Base-by-base conservation (phyloP, 2,329 filamentous ascomycete species). In the Nemania sp. region DNA sequence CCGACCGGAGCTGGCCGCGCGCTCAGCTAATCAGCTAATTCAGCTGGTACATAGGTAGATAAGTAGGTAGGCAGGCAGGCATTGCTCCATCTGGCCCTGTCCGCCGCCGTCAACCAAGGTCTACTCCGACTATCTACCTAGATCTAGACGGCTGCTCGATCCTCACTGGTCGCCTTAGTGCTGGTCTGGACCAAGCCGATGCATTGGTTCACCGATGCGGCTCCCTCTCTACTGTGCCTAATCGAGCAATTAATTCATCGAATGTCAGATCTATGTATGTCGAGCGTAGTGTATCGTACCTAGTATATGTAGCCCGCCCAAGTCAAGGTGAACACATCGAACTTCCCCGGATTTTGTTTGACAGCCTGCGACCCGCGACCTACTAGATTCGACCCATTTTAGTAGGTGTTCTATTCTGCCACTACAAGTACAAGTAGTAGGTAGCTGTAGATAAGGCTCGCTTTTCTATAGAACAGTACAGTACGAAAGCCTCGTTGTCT, bases 81-180 rank as follows among this genome's bases (percentile, higher is more conserved):
- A n/a, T 73, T 52, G 38, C 72, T 72, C 60, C 65, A 73, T 73
- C 66, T 67, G 72, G 65, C 64, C 70, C 45, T 72, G 71, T 72
- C 67, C 51, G 61, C 73, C 73, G 66, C 26, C 7, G 24, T 59
- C n/a, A 15, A 45, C 49, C 24, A 38, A 20, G 59, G 38, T 32
- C 20, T 54, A 41, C 53, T 26, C 38, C 49, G 65, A 29, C 65
- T n/a, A n/a, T n/a, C n/a, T n/a, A n/a, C n/a, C n/a, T 54, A 55
- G 45, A 67, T 67, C 60, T 7, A 67, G 65, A 59, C 55, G 29
- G 2, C 47, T 38, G 60, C 65, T 67, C 41, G 13, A 67, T 64
- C 56, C 61, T 68, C 15, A 68, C 66, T 68, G 66, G 66, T 61
- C 66, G 61, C 66, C 61, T 61, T 41, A 45, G 8, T 27, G 18